Evolutionary conservation across 1,139 yeast genomes (phyloP), one percentile per base, ranked within the genome.

Genomic region (Yamadazyma atlantica): DNA sequence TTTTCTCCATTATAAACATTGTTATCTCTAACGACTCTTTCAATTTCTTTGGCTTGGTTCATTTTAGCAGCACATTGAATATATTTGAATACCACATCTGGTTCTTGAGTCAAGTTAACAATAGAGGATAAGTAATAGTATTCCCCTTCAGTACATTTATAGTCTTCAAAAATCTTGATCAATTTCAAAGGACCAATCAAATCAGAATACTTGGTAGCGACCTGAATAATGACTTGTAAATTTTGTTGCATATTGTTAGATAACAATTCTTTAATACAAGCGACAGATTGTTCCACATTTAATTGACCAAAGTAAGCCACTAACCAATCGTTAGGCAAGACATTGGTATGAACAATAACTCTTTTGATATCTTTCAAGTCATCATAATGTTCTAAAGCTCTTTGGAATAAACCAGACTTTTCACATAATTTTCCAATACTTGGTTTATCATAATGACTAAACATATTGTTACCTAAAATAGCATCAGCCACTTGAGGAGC

Each of bases 401-500:
- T 82, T 74, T 90, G 97, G 62, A 75, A 82, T 50, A 92, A 77
- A 14, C 97, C 97, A 13, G 96, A 90, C 66, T 88, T 88, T 66
- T 92, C 99, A 65, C 96, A 82, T 49, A 94, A 75, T 46, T 83
- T 78, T 23, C 97, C 98, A 59, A 92, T 83, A 31, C 94, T 82
- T 52, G 95, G 90, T 54, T 88, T 86, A 64, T 92, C 98, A 63
- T 88, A 92, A 58, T 90, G 97, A 49, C 92, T 82, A 67, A 94
- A 94, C 89, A 92, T 90, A 45, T 84, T 83, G 64, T 92, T 92
- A 43, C 97, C 97, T 57, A 92, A 76, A 50, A 92, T 94, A 14
- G 99, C 99, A 66, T 94, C 98, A 31, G 98, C 99, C 40, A 94
- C 98, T 73, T 94, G 98, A 36, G 99, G 99, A 9, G 98, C 98